These are phyloP conservation scores for Emergomyces orientalis DNA, from an alignment of 2,329 filamentous ascomycete species.

Conservation along the genomic window DNA sequence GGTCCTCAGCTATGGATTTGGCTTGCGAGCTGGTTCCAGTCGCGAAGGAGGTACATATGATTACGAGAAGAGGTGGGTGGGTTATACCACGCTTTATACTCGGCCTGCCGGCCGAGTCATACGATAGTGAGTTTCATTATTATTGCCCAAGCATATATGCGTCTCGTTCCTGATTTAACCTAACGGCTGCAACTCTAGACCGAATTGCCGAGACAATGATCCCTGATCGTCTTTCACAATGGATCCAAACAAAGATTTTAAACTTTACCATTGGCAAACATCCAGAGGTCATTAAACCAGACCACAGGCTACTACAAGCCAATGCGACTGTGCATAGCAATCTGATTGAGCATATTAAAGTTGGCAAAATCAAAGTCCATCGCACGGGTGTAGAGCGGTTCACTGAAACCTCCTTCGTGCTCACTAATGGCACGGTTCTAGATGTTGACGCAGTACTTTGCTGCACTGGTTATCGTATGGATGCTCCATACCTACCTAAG, in stretches of 20 bases:
- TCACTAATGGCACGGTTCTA: constrained; percentile 23
- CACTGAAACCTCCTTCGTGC: constrained; percentile 21
- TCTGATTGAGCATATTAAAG: constrained; percentile 28
- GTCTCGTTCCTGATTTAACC: constrained; percentile 17
- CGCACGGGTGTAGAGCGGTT: constrained; percentile 25
- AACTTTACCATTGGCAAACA: constrained; percentile 25
- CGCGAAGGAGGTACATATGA: constrained; percentile 29
- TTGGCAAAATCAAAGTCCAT: constrained; percentile 26
- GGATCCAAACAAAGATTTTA: constrained; percentile 25
- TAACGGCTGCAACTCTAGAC: constrained; percentile 11
- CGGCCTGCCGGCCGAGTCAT: constrained; percentile 30
- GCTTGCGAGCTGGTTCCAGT: constrained; percentile 30
- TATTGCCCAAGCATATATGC: background rate
- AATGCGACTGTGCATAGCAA: constrained; percentile 29
- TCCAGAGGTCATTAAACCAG: constrained; percentile 25
- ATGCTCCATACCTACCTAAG: constrained; percentile 16
- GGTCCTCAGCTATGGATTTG: constrained; percentile 34
- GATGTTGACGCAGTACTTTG: constrained; percentile 28
- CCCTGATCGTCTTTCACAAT: constrained; percentile 20
- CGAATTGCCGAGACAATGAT: constrained; percentile 15
- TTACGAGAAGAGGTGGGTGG: constrained; percentile 33
- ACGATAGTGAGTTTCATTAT: constrained; percentile 25
- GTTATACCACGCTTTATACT: constrained; percentile 32
- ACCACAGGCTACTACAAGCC: constrained; percentile 29
- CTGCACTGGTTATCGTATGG: constrained; percentile 27